Percentiles rank a stretch among this genome's conserved stretches.
Evolutionary conservation across 768 basidiomycete species (phyloP).

Genomic region (Boletus coccyginus): DNA sequence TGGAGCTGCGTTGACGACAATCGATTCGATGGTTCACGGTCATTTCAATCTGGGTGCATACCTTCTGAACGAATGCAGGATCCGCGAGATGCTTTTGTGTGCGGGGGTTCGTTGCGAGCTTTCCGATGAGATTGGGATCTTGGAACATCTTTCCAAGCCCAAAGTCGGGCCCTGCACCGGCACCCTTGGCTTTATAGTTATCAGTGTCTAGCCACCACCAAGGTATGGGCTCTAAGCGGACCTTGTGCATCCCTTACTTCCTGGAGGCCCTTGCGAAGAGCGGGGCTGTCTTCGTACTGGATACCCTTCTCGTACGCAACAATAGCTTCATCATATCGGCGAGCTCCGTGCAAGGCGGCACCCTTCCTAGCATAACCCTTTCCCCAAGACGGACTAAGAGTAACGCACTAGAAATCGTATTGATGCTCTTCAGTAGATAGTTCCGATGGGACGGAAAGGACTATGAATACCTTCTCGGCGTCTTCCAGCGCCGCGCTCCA

Average conservation of each 20-base stretch:
- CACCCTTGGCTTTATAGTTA: constrained; percentile 33
- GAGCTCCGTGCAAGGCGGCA: constrained; percentile 85
- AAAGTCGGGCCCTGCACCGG: constrained; percentile 40
- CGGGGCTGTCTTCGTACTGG: constrained; percentile 77
- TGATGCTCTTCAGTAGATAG: constrained; percentile 1
- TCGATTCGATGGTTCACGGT: background rate
- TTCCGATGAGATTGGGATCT: constrained; percentile 80
- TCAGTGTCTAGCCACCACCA: background rate
- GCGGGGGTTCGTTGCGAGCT: constrained; percentile 84
- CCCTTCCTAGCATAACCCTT: constrained; percentile 93
- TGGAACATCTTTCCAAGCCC: constrained; percentile 76
- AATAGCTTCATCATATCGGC: constrained; percentile 79
- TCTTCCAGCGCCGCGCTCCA: constrained; percentile 78
- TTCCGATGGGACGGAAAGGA: background rate
- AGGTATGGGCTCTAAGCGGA: constrained; percentile 24
- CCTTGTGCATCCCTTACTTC: constrained; percentile 88
- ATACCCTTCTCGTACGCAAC: constrained; percentile 80
- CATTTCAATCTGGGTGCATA: constrained; percentile 15
- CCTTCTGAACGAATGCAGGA: constrained; percentile 75
- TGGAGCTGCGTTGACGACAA: constrained; percentile 43
- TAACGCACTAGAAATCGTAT: constrained; percentile 57
- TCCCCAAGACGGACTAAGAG: constrained; percentile 75
- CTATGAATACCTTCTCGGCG: constrained; percentile 72
- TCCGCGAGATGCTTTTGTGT: constrained; percentile 83
- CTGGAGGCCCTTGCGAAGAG: constrained; percentile 81